Conservation (phyloP, 169 alveolate species). For the Eimeria zaria region DNA sequence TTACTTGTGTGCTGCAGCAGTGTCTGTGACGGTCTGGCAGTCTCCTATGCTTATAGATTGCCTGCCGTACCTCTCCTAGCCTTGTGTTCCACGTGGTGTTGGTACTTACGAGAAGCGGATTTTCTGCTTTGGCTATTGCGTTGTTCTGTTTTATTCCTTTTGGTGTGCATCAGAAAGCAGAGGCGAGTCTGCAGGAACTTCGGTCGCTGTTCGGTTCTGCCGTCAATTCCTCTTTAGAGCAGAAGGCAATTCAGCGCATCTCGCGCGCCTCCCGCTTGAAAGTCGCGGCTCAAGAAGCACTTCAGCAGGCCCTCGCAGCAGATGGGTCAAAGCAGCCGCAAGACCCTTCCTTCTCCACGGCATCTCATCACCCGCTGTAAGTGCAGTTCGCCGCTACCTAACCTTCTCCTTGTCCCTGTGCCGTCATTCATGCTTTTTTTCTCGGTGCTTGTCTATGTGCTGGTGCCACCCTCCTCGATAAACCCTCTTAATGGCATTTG, state of each 20-base stretch:
- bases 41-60: not conserved
- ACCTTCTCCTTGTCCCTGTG: not conserved
- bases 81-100: not conserved
- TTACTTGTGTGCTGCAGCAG: not conserved
- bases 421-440: not conserved
- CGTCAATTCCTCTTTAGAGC: conserved; percentile 59
- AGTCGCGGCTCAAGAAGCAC: conserved; percentile 75
- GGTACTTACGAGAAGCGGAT: not conserved
- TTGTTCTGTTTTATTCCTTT: not conserved
- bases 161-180: conserved; percentile 55
- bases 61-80: not conserved
- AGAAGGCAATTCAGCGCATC: conserved; percentile 79
- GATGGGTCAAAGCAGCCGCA: conserved; percentile 27
- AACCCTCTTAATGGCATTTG: not conserved
- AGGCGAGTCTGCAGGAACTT: conserved; percentile 82
- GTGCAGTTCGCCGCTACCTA: not conserved
- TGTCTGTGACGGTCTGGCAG: not conserved
- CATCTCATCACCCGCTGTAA: conserved; percentile 25
- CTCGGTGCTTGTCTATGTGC: not conserved
- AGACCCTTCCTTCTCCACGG: not conserved
- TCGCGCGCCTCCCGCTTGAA: conserved; percentile 79
- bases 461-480: not conserved
- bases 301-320: conserved; percentile 59
- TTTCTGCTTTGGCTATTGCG: not conserved
- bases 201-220: conserved; percentile 64